Evolutionary conservation across 83 land plant species (phyloP).

Genomic region (Picea mariana): DNA sequence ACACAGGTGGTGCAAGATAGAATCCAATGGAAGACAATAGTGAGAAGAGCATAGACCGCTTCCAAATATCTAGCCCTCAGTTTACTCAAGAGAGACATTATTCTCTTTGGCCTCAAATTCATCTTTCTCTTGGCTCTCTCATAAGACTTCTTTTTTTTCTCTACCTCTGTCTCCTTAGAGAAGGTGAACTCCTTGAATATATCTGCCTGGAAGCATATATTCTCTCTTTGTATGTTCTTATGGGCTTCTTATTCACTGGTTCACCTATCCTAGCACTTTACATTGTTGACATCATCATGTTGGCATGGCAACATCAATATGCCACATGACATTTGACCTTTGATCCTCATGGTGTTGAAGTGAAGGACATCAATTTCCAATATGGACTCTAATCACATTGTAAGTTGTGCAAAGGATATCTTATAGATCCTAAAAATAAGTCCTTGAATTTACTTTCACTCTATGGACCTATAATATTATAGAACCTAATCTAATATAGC

Average conservation of each 20-base stretch:
- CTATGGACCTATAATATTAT: no score
- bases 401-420: no score
- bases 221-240: constrained; percentile 7
- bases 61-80: neutral
- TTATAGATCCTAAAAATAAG: no score
- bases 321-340: no score
- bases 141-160: constrained; percentile 19
- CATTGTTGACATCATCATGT: no score
- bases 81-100: constrained; percentile 1
- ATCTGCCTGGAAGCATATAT: constrained; percentile 17
- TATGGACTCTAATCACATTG: no score
- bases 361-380: no score
- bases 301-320: no score
- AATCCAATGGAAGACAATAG: constrained; percentile 7
- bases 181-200: constrained; percentile 30
- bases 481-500: no score
- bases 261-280: no score
- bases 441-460: no score
- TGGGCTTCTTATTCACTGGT: neutral
- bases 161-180: constrained; percentile 21
- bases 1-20: constrained; percentile 15
- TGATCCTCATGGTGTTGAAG: no score
- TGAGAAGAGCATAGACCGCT: neutral
- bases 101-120: neutral
- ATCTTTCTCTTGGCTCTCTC: constrained; percentile 4